Conservation (phyloP, 2,329 filamentous ascomycete genomes). For the Zelopaecilomyces penicillatus region DNA sequence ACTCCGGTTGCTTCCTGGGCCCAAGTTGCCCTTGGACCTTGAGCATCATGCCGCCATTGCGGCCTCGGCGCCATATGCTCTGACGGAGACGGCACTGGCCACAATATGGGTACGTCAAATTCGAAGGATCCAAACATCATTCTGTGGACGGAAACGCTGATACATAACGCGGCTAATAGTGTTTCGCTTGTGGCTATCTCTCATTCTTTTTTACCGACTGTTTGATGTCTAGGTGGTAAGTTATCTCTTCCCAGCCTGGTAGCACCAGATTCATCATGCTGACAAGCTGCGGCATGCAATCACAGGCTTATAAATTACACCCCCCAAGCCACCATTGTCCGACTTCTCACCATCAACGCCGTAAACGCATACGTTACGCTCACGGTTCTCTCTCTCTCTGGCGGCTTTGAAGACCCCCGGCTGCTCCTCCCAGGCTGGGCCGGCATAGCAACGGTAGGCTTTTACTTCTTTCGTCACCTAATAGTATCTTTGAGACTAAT, state of each 20-base stretch:
- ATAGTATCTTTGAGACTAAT: too few relatives aligned
- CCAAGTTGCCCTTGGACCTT: conserved; percentile 20
- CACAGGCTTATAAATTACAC: conserved; percentile 75
- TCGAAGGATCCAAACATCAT: background rate
- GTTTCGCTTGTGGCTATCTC: conserved; percentile 66
- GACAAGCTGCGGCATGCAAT: background rate
- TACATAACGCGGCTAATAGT: conserved; percentile 36
- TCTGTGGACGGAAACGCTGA: background rate
- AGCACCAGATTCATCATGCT: background rate
- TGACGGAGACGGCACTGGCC: conserved; percentile 63
- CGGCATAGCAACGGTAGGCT: conserved; percentile 60
- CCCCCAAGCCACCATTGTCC: conserved; percentile 70
- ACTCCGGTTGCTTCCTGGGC: conserved; percentile 47
- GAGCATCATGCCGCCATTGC: conserved; percentile 10
- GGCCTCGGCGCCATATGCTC: conserved; percentile 21
- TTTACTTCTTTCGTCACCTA: conserved; percentile 1
- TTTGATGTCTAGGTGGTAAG: conserved; percentile 73
- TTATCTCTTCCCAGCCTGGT: conserved; percentile 6
- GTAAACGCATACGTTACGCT: conserved; percentile 69
- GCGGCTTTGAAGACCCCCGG: conserved; percentile 60
- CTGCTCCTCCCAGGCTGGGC: conserved; percentile 72
- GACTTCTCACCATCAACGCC: conserved; percentile 65
- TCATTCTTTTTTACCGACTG: conserved; percentile 80
- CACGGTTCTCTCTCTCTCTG: conserved; percentile 60
- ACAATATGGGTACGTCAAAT: conserved; percentile 59